Evolutionary conservation across 2,329 filamentous ascomycete genomes (phyloP).

Genomic region (Penicillium carneum): DNA sequence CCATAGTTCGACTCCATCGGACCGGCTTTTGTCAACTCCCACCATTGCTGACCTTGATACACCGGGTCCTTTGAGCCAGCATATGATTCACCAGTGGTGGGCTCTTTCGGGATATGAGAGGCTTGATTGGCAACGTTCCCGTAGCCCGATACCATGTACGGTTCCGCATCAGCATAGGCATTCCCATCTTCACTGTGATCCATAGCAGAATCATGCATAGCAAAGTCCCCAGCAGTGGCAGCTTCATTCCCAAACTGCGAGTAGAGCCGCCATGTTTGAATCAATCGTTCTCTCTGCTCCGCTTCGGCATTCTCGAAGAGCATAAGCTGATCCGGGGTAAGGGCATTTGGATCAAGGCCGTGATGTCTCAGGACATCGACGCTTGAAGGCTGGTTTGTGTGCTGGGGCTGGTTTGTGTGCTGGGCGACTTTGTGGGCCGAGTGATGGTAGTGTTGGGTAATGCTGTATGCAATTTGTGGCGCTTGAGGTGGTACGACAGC

Average conservation of each 20-base stretch:
- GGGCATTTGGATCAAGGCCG: constrained; percentile 71
- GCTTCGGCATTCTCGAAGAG: constrained; percentile 79
- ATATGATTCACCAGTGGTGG: constrained; percentile 45
- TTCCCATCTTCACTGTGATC: constrained; percentile 35
- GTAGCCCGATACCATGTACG: constrained; percentile 86
- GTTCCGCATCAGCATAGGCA: constrained; percentile 71
- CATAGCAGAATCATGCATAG: constrained; percentile 32
- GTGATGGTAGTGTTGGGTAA: constrained; percentile 84
- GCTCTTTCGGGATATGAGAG: constrained; percentile 53
- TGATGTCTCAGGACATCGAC: constrained; percentile 69
- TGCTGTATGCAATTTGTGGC: constrained; percentile 71
- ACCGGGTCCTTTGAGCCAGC: constrained; percentile 51
- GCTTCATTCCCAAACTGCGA: constrained; percentile 50
- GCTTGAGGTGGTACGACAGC: constrained; percentile 41
- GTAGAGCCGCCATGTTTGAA: constrained; percentile 85
- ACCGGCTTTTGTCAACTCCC: constrained; percentile 42
- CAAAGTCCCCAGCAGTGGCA: constrained; percentile 15
- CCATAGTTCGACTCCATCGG: constrained; percentile 52
- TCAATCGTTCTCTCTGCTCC: constrained; percentile 74
- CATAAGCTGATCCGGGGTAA: constrained; percentile 77
- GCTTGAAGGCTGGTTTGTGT: constrained; percentile 44
- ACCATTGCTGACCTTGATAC: constrained; percentile 52
- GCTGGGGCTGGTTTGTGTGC: constrained; percentile 41
- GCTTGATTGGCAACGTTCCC: constrained; percentile 71
- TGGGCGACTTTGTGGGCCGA: constrained; percentile 69